These are phyloP conservation scores for Clarireedia monteithiana DNA, from an alignment of 2,329 filamentous ascomycete genomes.

Conservation along the genomic window DNA sequence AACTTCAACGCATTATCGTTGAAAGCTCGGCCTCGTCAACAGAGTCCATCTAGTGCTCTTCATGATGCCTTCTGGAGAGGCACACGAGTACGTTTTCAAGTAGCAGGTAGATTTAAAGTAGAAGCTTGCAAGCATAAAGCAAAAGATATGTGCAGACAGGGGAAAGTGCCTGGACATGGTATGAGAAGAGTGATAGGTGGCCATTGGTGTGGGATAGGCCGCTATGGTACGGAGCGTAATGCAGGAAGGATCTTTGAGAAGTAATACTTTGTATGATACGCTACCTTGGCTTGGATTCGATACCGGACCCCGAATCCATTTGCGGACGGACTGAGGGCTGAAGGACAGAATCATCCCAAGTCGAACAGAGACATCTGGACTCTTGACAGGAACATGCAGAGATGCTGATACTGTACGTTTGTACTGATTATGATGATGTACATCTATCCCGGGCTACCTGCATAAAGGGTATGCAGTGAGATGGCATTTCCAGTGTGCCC, in stretches of 20 bases:
- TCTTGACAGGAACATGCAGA: not conserved
- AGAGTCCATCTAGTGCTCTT: not conserved
- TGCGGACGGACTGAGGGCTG: not conserved
- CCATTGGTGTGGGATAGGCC: not conserved
- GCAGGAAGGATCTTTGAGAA: not conserved
- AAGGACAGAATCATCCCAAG: not conserved
- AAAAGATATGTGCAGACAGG: not conserved
- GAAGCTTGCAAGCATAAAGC: no score
- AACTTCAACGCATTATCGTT: constrained; percentile 4
- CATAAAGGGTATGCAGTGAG: constrained; percentile 1
- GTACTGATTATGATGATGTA: not conserved
- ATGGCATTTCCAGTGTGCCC: not conserved
- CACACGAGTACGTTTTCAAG: not conserved
- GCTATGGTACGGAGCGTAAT: not conserved
- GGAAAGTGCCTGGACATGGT: not conserved
- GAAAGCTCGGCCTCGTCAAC: not conserved
- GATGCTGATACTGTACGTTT: not conserved
- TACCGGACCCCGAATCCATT: not conserved
- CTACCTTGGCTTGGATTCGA: not conserved
- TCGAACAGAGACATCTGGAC: not conserved
- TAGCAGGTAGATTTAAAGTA: no score
- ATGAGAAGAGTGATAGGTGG: not conserved
- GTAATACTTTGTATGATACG: not conserved
- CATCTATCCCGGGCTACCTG: not conserved
- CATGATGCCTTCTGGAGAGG: not conserved